Percentiles rank a stretch among this genome's conserved stretches.
phyloP scores from a whole-genome alignment of 768 basidiomycete species.

The Phaeotremella fagi region DNA sequence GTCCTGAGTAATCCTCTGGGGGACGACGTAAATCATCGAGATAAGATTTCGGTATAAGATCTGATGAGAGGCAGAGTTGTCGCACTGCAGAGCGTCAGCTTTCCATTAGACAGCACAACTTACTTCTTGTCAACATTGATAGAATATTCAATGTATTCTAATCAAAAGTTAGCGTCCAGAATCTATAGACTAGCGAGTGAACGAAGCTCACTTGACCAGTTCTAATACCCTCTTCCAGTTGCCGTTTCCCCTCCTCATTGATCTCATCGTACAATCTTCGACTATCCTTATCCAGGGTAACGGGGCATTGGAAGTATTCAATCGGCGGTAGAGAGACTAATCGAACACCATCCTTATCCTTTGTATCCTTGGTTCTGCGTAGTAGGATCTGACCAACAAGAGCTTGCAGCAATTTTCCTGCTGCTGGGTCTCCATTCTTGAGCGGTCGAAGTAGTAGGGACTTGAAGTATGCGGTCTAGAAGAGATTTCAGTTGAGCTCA shows the following conservation, averaged over 20 bases:
- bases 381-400: conserved; percentile 12
- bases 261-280: conserved; percentile 35
- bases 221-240: conserved; percentile 22
- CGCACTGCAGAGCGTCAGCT: conserved; percentile 27
- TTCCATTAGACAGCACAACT: neutral
- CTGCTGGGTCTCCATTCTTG: conserved; percentile 62
- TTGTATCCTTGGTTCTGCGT: conserved; percentile 60
- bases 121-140: conserved; percentile 37
- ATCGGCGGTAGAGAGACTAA: conserved; percentile 76
- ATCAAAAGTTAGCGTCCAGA: too few relatives aligned
- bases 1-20: neutral
- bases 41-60: conserved; percentile 33
- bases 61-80: conserved; percentile 32
- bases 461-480: conserved; percentile 65
- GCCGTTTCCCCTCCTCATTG: conserved; percentile 5
- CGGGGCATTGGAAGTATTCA: conserved; percentile 56
- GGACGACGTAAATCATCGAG: conserved; percentile 30
- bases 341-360: conserved; percentile 67
- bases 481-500: neutral
- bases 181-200: neutral
- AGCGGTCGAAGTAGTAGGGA: conserved; percentile 71
- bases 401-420: conserved; percentile 61
- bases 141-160: conserved; percentile 30
- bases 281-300: conserved; percentile 35
- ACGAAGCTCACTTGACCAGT: conserved; percentile 25